A percentile compares a stretch with the other conserved stretches of the same genome.
These are phyloP conservation scores for Colletotrichum sp. DNA, from an alignment of 2,329 filamentous ascomycete genomes.

Conservation along the genomic window DNA sequence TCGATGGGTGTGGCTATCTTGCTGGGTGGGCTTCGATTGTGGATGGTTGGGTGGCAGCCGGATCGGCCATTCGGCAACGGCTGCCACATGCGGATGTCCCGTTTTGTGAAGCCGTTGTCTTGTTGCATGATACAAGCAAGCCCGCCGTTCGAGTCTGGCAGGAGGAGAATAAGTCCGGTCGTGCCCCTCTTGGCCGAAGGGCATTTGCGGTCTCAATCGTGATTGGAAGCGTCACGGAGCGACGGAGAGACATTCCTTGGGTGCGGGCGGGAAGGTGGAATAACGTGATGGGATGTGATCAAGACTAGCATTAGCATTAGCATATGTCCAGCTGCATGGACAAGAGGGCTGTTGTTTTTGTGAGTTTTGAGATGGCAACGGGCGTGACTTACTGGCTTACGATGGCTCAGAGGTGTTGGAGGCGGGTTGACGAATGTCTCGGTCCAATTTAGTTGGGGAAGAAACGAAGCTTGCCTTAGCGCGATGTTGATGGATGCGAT, in stretches of 20 bases:
- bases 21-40: neutral
- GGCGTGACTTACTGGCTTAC: neutral
- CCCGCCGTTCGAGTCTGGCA: neutral
- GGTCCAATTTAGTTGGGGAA: neutral
- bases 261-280: slow-evolving; percentile 3
- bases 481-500: neutral
- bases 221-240: neutral
- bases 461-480: neutral
- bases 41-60: slow-evolving; percentile 2
- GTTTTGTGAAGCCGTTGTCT: slow-evolving; percentile 1
- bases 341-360: neutral
- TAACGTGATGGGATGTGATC: neutral
- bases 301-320: neutral
- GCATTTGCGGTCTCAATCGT: neutral
- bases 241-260: slow-evolving; percentile 12
- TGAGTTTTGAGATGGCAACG: neutral
- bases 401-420: neutral
- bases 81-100: neutral
- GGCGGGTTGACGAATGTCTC: slow-evolving; percentile 9
- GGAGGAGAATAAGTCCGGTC: neutral
- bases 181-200: neutral
- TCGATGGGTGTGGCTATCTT: neutral
- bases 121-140: neutral
- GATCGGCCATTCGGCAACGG: slow-evolving; percentile 16
- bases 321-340: neutral